Base-by-base conservation (phyloP, 768 basidiomycete species). In the Hydnomerulius pinastri region DNA sequence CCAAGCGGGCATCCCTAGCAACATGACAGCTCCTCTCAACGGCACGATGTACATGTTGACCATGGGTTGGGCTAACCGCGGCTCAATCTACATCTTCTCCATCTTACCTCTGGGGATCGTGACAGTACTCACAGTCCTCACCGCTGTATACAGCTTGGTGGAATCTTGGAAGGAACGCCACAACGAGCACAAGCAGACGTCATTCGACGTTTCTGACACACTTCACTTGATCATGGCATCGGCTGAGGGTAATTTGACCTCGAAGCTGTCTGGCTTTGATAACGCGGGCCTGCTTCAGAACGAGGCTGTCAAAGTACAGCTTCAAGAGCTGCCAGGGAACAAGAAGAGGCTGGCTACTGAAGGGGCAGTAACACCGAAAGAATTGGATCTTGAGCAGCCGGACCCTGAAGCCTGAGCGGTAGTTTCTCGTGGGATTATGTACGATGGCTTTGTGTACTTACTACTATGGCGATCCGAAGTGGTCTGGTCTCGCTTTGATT, bases 161-260 rank as follows among this genome's bases (percentile, higher is more conserved):
- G 13, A 40, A 17, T 5, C 21, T 15, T 27, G 27, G 46, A 21
- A 4, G 5, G 28, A 29, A 18, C 38, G 38, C 20, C 17, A 46
- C 2, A 8, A 38, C 4, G 6, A 7, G 8, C 15, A 8, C 18
- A 27, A 21, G 7, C 27, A n/a, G 30, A 17, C 43, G 6, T 20
- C 43, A n/a, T 51, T 50, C n/a, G 43, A 51, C 20, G 18, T 37
- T 15, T 39, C 50, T 8, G 28, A 45, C 15, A 21, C 43, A 3
- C 42, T 51, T 21, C 43, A 51, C n/a, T 35, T 51, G 18, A 44
- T 51, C 23, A 51, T 45, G 50, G 50, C 50, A 27, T 33, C 23
- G 3, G n/a, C 50, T 21, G 35, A 25, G 3, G 40, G 40, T 12
- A 12, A 2, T 24, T 10, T 49, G 9, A 7, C 1, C 10, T 21